A percentile compares a stretch with the other conserved stretches of the same genome.
Evolutionary conservation across 345 rosid species (phyloP).

Genomic region (Luvunga scandens): DNA sequence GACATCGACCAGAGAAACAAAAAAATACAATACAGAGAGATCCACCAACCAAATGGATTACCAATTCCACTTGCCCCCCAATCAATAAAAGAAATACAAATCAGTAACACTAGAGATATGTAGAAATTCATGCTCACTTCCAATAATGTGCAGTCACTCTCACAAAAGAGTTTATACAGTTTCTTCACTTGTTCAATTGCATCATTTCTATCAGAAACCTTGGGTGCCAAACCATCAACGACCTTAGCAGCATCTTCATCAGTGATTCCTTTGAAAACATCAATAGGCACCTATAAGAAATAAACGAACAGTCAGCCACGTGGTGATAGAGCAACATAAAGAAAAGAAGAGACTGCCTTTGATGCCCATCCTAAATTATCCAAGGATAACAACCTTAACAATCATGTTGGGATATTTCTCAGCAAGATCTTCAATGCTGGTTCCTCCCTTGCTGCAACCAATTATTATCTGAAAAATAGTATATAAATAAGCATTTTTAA

Average conservation of each 20-base stretch:
- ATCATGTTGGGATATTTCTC: constrained; percentile 98
- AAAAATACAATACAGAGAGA: not conserved
- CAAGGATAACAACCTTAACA: constrained; percentile 55
- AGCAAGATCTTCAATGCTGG: constrained; percentile 99
- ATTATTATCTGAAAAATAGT: constrained; percentile 73
- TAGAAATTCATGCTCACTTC: constrained; percentile 60
- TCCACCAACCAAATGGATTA: not conserved
- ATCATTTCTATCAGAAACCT: constrained; percentile 72
- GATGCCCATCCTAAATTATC: constrained; percentile 12
- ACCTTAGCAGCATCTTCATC: constrained; percentile 97
- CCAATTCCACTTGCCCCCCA: constrained; percentile 6
- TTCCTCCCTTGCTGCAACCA: constrained; percentile 95
- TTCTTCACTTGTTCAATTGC: constrained; percentile 98
- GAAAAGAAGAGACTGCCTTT: constrained; percentile 9
- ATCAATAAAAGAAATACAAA: not conserved
- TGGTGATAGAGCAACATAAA: constrained; percentile 4
- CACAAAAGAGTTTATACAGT: constrained; percentile 81
- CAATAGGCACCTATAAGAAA: constrained; percentile 76
- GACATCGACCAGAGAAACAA: constrained; percentile 3
- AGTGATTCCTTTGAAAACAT: constrained; percentile 90
- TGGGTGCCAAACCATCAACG: constrained; percentile 92
- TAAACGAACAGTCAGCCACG: constrained; percentile 13
- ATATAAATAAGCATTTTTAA: not conserved
- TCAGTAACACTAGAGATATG: not conserved
- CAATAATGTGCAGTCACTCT: constrained; percentile 85